These are phyloP conservation scores for Eimeria falciformis DNA, from an alignment of 169 alveolate genomes.

Conservation along the genomic window DNA sequence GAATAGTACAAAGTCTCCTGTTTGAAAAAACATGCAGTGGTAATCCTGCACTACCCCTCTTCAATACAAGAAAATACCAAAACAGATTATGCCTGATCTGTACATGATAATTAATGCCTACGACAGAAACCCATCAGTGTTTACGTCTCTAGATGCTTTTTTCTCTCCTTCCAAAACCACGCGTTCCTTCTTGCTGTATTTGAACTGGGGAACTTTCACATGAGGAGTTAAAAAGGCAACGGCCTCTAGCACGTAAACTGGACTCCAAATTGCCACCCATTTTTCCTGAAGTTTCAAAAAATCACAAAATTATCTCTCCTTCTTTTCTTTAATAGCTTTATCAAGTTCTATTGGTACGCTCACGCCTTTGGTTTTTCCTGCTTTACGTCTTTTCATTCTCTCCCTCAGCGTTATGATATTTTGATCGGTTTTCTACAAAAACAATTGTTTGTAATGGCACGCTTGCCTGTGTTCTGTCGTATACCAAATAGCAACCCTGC, in stretches of 20 bases:
- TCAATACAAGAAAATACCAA: background rate
- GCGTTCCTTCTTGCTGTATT: conserved; percentile 10
- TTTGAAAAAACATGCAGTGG: background rate
- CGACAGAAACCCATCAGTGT: background rate
- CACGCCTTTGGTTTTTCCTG: background rate
- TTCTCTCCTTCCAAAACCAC: conserved; percentile 22
- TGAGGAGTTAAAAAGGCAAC: conserved; percentile 22
- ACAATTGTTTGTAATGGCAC: background rate
- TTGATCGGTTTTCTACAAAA: background rate
- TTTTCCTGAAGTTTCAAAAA: background rate
- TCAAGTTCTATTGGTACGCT: background rate
- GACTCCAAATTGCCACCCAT: conserved; percentile 53
- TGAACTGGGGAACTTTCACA: conserved; percentile 55
- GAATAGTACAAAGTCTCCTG: background rate
- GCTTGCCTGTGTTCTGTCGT: conserved; percentile 2
- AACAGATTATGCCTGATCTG: background rate
- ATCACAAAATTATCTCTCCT: background rate
- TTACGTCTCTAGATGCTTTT: background rate
- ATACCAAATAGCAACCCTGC: conserved; percentile 25
- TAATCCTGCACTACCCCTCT: background rate
- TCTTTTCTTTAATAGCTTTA: too few relatives aligned
- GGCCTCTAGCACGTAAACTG: background rate
- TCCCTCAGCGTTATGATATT: background rate
- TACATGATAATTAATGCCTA: background rate
- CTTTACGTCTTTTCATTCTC: too few relatives aligned